These are phyloP conservation scores for Primulina eburnea DNA, from an alignment of 257 asterid genomes.

Conservation along the genomic window DNA sequence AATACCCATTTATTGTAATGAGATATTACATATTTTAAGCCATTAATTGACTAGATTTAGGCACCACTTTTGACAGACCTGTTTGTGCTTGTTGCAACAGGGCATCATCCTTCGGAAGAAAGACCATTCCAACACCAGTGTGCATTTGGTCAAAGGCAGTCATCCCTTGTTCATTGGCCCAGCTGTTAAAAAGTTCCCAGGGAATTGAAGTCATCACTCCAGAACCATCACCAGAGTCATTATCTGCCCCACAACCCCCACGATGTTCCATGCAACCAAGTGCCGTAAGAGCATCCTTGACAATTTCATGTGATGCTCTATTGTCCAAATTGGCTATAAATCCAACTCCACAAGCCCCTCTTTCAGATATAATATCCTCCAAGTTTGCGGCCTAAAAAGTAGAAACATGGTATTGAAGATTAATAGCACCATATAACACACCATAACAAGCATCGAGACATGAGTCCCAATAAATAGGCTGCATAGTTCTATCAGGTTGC, in stretches of 20 bases:
- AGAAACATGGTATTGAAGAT: slow-evolving; percentile 8
- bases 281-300: slow-evolving; percentile 91
- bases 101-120: slow-evolving; percentile 78
- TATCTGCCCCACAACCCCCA: slow-evolving; percentile 99
- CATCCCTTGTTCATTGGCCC: slow-evolving; percentile 86
- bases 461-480: not conserved
- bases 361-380: slow-evolving; percentile 83
- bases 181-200: slow-evolving; percentile 81
- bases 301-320: slow-evolving; percentile 66
- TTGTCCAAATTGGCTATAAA: slow-evolving; percentile 92
- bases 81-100: slow-evolving; percentile 65
- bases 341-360: slow-evolving; percentile 99
- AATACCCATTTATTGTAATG: not conserved
- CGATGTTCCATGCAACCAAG: slow-evolving; percentile 99
- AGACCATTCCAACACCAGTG: slow-evolving; percentile 94
- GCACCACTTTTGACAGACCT: slow-evolving; percentile 46
- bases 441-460: slow-evolving; percentile 9
- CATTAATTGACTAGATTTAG: not conserved
- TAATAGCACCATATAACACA: slow-evolving; percentile 13
- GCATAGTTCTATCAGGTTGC: not conserved
- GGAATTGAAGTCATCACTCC: slow-evolving; percentile 97
- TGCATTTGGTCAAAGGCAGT: slow-evolving; percentile 66
- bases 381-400: slow-evolving; percentile 73
- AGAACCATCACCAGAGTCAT: slow-evolving; percentile 99
- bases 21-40: not conserved